Evolutionary conservation across 2,329 filamentous ascomycete species (phyloP).

Genomic region (Penicillium sp.): DNA sequence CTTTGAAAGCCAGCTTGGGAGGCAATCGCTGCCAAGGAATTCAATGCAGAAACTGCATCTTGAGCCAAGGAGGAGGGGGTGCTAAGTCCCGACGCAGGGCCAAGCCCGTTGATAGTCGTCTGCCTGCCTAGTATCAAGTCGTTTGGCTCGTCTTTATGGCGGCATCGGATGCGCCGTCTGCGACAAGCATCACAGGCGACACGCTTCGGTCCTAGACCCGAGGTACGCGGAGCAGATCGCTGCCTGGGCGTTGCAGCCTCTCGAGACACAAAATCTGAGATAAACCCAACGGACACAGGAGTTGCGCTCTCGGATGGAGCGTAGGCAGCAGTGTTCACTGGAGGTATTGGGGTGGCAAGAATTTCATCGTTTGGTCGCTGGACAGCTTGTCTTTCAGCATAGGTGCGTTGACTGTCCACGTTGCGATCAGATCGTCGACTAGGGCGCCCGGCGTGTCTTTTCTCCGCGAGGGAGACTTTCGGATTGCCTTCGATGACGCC

Average conservation of each 20-base stretch:
- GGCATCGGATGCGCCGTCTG: constrained; percentile 60
- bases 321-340: constrained; percentile 15
- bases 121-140: constrained; percentile 30
- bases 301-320: constrained; percentile 27
- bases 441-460: constrained; percentile 56
- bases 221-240: constrained; percentile 53
- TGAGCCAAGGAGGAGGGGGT: constrained; percentile 35
- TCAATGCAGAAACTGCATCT: constrained; percentile 41
- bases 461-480: constrained; percentile 49
- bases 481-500: constrained; percentile 53
- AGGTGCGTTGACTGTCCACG: constrained; percentile 42
- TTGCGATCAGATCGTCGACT: constrained; percentile 57
- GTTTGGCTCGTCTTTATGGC: constrained; percentile 57
- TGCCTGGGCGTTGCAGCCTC: constrained; percentile 33
- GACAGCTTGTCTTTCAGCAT: constrained; percentile 39
- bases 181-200: constrained; percentile 63
- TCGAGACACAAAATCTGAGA: constrained; percentile 23
- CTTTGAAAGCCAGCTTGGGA: constrained; percentile 36
- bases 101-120: constrained; percentile 31
- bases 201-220: constrained; percentile 58
- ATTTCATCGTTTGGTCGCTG: constrained; percentile 34
- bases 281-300: constrained; percentile 19
- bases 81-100: constrained; percentile 26
- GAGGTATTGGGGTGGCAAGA: constrained; percentile 16
- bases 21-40: constrained; percentile 40